Base-by-base conservation (phyloP, 805 yeast genomes). In the Isabelozyma heimii region DNA sequence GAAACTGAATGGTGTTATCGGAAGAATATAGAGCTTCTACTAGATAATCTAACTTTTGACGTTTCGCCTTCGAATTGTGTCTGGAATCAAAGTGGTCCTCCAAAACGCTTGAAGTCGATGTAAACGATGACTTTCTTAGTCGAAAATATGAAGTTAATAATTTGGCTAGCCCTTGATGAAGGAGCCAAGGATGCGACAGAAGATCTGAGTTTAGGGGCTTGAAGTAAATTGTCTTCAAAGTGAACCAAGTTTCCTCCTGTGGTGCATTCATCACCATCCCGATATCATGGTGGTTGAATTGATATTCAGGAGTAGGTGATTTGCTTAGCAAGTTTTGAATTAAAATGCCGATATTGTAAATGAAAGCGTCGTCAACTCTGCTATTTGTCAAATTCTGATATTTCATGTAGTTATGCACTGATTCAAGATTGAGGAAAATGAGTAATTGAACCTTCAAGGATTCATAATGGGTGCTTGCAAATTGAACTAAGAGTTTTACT, bases 381-480 rank as follows among this genome's bases (percentile, higher is more conserved):
- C 40, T 48, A 33, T 50, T 58, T 1, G 73, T 72, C 0, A 68
- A 47, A 2, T 52, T 41, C 1, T 46, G 48, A 12, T 67, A 44
- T 37, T 59, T 52, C 2, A 82, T 55, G 47, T 72, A 72, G 6
- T 73, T 72, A 16, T 78, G 65, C 1, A 61, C 51, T 6, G 64
- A 59, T 1, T 75, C 63, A n/a, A 81, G 47, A 43, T 81, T 72
- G 8, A 76, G 56, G 51, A 84, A 81, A 3, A 75, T 54, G 4
- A 70, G 53, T 10, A 81, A 52, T 55, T 82, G 83, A 12, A 66
- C 65, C 43, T 68, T 73, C 3, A 82, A 51, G 0, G 67, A 57
- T 1, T 70, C 77, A 55, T 72, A 73, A 8, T 75, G 72, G 1
- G 83, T 66, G 9, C 67, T 57, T 15, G 69, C 61, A n/a, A 77